Base-by-base conservation (phyloP, 2,329 filamentous ascomycete genomes). In the Chaetomium globosum region DNA sequence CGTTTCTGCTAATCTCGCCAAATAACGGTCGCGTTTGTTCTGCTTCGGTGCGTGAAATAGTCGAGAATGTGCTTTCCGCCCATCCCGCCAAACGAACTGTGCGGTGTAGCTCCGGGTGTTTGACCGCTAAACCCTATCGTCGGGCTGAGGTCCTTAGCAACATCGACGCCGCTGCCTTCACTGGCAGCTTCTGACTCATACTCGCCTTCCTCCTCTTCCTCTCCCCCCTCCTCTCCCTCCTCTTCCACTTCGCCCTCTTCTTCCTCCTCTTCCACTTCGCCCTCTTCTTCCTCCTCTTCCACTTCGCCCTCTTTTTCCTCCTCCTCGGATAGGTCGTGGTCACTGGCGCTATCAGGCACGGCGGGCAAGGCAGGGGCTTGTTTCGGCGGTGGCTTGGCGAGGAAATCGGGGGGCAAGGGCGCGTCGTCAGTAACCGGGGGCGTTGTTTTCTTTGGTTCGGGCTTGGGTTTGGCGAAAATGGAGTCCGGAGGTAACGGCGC, bases 111-210 rank as follows among this genome's bases (percentile, higher is more conserved):
- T 31, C 82, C 80, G 64, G 83, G 80, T 16, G 83, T 82, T 46
- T 80, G 78, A 43, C 78, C 78, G 46, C 77, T 78, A 60, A 70
- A 68, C 7, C 65, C 72, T 3, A 67, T 64, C 9, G 80, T 80
- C 23, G 84, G 85, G 70, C 84, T 88, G 13, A 88, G 75, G 58
- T 89, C 86, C 71, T 88, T 85, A n/a, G 82, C 82, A 54, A 89
- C 83, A 73, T 89, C 87, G 57, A 89, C 80, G 28, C 86, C 87
- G 67, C 87, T 89, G 16, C 86, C 87, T 71, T 86, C 83, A 55
- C 76, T 80, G 0, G 66, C 76, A 9, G 66, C 75, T 8, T 85
- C 84, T 0, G 79, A 82, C 7, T 73, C 81, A 46, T 79, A 79
- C 33, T 83, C 82, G 2, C 81, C 81, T 13, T 82, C 82, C 23